Evolutionary conservation across 2,329 filamentous ascomycete species (phyloP), one percentile per base, ranked within the genome.

Genomic region (Ilyonectria robusta): DNA sequence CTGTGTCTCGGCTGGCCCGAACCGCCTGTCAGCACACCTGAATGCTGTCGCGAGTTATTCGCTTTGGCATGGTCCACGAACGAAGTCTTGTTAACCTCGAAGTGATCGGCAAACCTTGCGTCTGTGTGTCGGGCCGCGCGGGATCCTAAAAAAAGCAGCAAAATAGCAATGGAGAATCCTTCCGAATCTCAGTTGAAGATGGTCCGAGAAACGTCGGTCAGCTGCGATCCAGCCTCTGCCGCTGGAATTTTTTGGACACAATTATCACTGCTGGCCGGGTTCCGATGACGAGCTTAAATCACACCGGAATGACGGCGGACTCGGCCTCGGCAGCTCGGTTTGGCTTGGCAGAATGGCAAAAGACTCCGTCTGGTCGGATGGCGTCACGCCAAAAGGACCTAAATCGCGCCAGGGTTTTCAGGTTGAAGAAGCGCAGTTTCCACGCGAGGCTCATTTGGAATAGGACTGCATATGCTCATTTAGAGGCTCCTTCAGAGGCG

Each of bases 281-380:
- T 53, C 44, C 23, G 60, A 73, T 73, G 68, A 62, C 70, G 70
- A 71, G 68, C 62, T 71, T 54, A 17, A 56, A 65, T 71, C 58
- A 51, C 35, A 51, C 58, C 66, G 60, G 68, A 62, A 62, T 42
- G 19, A 47, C 57, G 65, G 67, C 65, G 64, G 68, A 61, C 67
- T 71, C 66, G 69, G 23, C 11, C 19, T 48, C 47, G 44, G 56
- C 40, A n/a, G 15, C 15, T 17, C n/a, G 66, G 67, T 72, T 63
- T 67, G 17, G 17, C 31, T 48, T 50, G 44, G 56, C 40, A 8
- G 31, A 15, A 26, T 50, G 31, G 44, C 40, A 15, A 58, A 44
- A 17, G 26, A 15, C 17, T 44, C 35, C 33, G n/a, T 31, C 6
- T 35, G 31, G 46, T n/a, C 44, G 26, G 44, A 35, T 48, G 57